Conservation (phyloP, 140 eudicot genomes). For the Anethum foeniculum region DNA sequence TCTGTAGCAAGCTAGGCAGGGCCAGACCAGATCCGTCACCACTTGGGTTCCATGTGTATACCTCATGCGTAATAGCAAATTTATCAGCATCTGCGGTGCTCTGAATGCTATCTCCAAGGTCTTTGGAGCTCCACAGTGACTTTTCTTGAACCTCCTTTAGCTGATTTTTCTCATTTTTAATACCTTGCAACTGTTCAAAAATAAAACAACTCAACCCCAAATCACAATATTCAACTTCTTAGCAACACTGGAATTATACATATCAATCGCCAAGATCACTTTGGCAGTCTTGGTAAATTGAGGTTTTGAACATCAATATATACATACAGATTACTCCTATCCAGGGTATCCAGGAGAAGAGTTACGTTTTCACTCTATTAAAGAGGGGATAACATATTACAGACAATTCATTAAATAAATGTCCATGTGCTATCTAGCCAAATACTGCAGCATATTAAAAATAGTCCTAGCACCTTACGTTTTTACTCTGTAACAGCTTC, state of each 20-base stretch:
- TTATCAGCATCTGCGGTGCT: constrained; percentile 6
- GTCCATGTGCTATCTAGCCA: not conserved
- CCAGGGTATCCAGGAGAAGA: not conserved
- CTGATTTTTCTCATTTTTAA: constrained; percentile 40
- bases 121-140: constrained; percentile 22
- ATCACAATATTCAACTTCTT: not conserved
- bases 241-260: not conserved
- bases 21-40: not conserved
- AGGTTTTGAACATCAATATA: not conserved
- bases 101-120: constrained; percentile 16
- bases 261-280: not conserved
- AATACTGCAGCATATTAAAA: not conserved
- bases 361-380: not conserved
- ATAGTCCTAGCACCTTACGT: not conserved
- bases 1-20: constrained; percentile 11
- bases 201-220: not conserved
- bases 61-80: constrained; percentile 7
- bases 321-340: not conserved
- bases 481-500: not conserved
- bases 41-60: constrained; percentile 17
- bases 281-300: not conserved
- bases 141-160: constrained; percentile 44
- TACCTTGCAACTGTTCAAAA: constrained; percentile 38
- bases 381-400: not conserved
- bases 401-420: not conserved